phyloP scores from a whole-genome alignment of 495 filamentous ascomycete genomes.

The Letharia columbiana region DNA sequence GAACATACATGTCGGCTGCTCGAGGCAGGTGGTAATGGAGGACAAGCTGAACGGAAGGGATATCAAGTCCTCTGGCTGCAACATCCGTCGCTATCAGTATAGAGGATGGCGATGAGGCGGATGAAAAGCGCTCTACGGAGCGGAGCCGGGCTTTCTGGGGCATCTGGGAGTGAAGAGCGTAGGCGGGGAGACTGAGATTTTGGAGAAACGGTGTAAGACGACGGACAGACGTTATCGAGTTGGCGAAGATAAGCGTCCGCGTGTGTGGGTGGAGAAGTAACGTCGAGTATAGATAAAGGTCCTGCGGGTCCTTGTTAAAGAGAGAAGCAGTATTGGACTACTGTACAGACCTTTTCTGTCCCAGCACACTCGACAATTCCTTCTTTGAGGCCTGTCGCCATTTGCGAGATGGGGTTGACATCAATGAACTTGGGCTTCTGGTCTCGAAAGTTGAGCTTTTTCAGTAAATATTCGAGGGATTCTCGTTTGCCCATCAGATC shows the following conservation, averaged over 20 bases:
- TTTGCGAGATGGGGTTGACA: slow-evolving; percentile 75
- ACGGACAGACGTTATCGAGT: slow-evolving; percentile 87
- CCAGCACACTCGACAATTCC: slow-evolving; percentile 84
- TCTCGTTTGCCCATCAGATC: slow-evolving; percentile 62
- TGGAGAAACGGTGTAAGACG: slow-evolving; percentile 80
- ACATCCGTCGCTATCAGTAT: slow-evolving; percentile 93
- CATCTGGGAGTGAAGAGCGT: slow-evolving; percentile 87
- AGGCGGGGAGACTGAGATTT: slow-evolving; percentile 66
- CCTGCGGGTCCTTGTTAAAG: slow-evolving; percentile 38
- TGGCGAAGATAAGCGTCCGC: slow-evolving; percentile 82
- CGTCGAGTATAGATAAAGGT: slow-evolving; percentile 86
- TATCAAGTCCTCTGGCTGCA: slow-evolving; percentile 92
- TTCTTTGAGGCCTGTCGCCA: slow-evolving; percentile 79
- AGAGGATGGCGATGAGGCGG: slow-evolving; percentile 47
- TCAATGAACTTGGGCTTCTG: slow-evolving; percentile 85
- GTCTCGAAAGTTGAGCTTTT: slow-evolving; percentile 79
- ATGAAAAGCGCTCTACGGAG: slow-evolving; percentile 83
- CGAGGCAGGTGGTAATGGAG: slow-evolving; percentile 94
- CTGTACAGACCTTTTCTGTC: slow-evolving; percentile 66
- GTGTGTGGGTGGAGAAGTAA: slow-evolving; percentile 72
- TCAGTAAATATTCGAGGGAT: slow-evolving; percentile 85
- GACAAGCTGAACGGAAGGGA: slow-evolving; percentile 75
- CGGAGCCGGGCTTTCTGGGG: slow-evolving; percentile 91
- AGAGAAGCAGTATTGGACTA: neutral
- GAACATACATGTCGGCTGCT: slow-evolving; percentile 86